These are phyloP conservation scores for Malus orientalis DNA, from an alignment of 306 rosid species.

Conservation along the genomic window DNA sequence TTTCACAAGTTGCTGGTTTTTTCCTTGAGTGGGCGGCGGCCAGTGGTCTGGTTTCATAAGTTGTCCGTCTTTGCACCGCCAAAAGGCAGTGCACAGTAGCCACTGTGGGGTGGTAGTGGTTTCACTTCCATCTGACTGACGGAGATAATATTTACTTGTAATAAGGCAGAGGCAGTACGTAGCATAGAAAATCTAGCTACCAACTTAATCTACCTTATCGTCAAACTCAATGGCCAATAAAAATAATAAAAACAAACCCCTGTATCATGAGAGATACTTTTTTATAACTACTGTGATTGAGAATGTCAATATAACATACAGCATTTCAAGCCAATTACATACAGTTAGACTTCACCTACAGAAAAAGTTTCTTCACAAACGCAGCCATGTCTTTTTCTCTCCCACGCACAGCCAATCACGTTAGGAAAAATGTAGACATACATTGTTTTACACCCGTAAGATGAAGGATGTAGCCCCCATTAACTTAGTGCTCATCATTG, in stretches of 20 bases:
- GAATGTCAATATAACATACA: no score
- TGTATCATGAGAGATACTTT: no score
- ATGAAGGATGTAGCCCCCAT: background rate
- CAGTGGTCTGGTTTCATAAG: background rate
- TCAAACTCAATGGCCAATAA: background rate
- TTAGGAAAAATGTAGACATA: background rate
- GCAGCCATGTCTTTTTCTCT: no score
- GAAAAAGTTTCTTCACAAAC: no score
- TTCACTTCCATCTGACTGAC: background rate
- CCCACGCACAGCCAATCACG: no score
- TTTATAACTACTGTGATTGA: no score
- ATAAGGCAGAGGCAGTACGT: background rate
- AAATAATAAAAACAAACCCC: no score
- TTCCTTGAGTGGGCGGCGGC: background rate
- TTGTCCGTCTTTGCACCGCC: background rate
- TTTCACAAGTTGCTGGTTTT: conserved; percentile 10
- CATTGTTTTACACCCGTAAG: background rate
- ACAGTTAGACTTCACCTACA: no score
- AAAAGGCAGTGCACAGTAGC: background rate
- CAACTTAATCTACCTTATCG: background rate
- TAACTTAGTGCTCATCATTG: background rate
- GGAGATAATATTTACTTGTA: background rate
- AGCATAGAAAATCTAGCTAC: background rate
- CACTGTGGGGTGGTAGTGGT: background rate
- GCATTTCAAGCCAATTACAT: no score